Evolutionary conservation across 768 basidiomycete species (phyloP).

Genomic region (Leucocoprinus birnbaumii): DNA sequence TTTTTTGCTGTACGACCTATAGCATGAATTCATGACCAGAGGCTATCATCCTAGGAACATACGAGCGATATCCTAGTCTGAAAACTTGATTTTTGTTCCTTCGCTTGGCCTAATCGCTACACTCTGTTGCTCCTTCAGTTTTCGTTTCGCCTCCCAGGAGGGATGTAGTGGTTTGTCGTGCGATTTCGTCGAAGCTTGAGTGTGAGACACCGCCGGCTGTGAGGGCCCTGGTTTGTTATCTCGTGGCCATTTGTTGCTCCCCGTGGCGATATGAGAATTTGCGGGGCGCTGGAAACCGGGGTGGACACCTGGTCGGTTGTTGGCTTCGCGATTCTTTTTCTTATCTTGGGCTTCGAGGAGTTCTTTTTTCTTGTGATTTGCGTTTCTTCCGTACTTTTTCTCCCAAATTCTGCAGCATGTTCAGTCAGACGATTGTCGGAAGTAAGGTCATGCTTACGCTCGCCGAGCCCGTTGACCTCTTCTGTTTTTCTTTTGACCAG

Average conservation of each 20-base stretch:
- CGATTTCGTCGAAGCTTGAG: conserved; percentile 10
- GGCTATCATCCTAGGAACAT: too few species aligned
- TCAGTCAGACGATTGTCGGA: conserved; percentile 3
- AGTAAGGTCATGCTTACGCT: conserved; percentile 65
- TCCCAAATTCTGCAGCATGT: conserved; percentile 84
- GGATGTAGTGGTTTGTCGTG: conserved; percentile 69
- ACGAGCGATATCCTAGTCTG: conserved; percentile 16
- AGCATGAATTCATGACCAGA: too few species aligned
- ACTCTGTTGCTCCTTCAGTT: conserved; percentile 67
- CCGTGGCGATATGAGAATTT: background rate
- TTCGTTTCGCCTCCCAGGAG: conserved; percentile 94
- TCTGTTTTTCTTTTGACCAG: conserved; percentile 70
- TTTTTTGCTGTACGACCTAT: background rate
- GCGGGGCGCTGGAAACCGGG: background rate
- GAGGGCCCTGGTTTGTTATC: background rate
- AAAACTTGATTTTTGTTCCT: conserved; percentile 85
- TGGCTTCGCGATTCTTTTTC: background rate
- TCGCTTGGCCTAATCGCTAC: conserved; percentile 61
- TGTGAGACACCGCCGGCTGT: background rate
- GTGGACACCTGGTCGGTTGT: background rate
- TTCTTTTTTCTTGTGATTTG: conserved; percentile 80
- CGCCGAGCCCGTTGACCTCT: conserved; percentile 91
- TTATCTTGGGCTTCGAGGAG: conserved; percentile 7
- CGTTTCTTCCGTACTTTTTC: conserved; percentile 88
- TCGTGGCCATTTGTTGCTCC: background rate